A percentile compares a stretch with the other conserved stretches of the same genome.
Conservation (phyloP, 176 grass and related monocot species). For the Triticum dicoccoides region DNA sequence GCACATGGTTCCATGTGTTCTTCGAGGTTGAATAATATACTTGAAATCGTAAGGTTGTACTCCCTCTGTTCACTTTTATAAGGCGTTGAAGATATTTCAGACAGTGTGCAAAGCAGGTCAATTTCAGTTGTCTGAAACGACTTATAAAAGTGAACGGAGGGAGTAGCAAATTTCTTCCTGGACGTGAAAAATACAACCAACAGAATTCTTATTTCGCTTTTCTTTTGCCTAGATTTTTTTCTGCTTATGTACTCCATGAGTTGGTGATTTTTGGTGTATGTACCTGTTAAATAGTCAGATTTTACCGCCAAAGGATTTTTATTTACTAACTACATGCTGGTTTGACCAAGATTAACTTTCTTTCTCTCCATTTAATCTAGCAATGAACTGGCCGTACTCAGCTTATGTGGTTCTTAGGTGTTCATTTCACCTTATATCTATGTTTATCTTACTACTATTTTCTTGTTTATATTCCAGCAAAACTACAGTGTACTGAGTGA, state of each 20-base stretch:
- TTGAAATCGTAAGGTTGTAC: background rate
- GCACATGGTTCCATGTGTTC: background rate
- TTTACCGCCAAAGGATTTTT: background rate
- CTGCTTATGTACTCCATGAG: background rate
- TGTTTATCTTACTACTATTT: conserved; percentile 24
- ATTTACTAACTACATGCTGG: background rate
- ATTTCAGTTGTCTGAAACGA: no score
- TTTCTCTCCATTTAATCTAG: background rate
- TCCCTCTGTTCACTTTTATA: no score
- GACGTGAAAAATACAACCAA: background rate
- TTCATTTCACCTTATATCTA: conserved; percentile 1
- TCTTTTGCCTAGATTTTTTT: background rate
- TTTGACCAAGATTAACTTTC: background rate
- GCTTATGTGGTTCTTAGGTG: background rate
- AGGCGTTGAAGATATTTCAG: no score
- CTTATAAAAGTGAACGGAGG: no score
- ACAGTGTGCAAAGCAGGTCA: no score
- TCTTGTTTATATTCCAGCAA: conserved; percentile 58
- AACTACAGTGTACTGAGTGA: conserved; percentile 88
- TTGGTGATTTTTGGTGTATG: background rate
- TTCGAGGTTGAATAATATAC: background rate
- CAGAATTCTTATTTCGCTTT: background rate
- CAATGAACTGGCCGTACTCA: background rate
- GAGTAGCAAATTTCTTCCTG: background rate
- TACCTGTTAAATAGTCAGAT: background rate